Percentiles rank a stretch among this genome's conserved stretches.
These are phyloP conservation scores for Arthrobotrys pseudoclavata DNA, from an alignment of 2,329 filamentous ascomycete genomes.

Conservation along the genomic window DNA sequence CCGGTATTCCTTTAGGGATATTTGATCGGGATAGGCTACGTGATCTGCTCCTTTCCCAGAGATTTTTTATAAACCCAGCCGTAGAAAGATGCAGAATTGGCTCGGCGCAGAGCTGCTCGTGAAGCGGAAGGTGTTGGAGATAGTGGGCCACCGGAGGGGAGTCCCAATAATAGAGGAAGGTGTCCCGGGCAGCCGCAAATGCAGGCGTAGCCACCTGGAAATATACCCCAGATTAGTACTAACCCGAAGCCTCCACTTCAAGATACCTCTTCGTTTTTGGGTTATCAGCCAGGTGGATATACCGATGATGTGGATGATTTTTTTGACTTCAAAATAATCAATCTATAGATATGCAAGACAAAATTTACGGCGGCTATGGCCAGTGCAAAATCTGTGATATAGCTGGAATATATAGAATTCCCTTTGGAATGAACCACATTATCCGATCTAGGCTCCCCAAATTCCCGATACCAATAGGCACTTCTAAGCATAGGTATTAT, in stretches of 20 bases:
- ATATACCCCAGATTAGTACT: no score
- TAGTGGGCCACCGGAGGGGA: background rate
- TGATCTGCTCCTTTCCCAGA: background rate
- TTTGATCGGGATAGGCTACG: background rate
- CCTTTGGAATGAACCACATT: no score
- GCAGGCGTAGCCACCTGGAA: no score
- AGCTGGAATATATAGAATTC: no score
- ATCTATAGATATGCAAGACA: background rate
- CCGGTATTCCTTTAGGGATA: background rate
- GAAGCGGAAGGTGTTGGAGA: background rate
- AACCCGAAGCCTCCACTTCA: background rate
- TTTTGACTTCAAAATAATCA: slow-evolving; percentile 10
- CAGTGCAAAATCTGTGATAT: no score
- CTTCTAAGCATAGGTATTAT: no score
- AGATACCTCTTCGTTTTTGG: background rate
- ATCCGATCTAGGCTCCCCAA: no score
- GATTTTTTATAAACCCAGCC: slow-evolving; percentile 9
- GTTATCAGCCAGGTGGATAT: background rate
- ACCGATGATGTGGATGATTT: slow-evolving; percentile 30
- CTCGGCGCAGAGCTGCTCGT: background rate
- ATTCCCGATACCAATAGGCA: no score
- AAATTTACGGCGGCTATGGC: no score
- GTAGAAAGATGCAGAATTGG: background rate
- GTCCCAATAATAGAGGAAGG: background rate
- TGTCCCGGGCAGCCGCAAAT: background rate